A percentile compares a stretch with the other conserved stretches of the same genome.
phyloP scores from a whole-genome alignment of 768 basidiomycete species.

The Leccinum subgranulosum region DNA sequence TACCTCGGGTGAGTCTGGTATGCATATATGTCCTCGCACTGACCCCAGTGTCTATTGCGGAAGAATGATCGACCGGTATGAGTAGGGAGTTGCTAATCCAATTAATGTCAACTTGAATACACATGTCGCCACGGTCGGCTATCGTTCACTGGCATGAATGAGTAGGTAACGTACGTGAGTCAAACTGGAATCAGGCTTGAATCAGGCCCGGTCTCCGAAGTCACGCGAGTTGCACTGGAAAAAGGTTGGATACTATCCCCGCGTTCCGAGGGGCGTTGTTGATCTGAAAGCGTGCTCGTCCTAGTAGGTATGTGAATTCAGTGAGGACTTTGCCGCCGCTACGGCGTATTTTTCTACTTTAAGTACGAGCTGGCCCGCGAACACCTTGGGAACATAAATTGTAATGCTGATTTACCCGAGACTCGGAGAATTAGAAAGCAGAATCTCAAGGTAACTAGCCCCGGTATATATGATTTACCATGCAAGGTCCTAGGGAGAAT shows the following conservation, averaged over 20 bases:
- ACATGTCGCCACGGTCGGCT: background rate
- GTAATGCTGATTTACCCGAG: too few relatives aligned
- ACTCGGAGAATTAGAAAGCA: background rate
- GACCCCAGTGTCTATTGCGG: background rate
- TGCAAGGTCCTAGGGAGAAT: too few relatives aligned
- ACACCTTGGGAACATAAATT: background rate
- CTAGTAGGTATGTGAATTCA: background rate
- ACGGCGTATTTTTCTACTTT: background rate
- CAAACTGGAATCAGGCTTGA: background rate
- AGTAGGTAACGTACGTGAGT: background rate
- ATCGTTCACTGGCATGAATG: background rate
- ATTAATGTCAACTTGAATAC: background rate
- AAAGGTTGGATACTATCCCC: background rate
- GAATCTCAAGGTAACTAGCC: background rate
- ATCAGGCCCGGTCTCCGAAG: background rate
- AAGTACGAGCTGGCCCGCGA: background rate
- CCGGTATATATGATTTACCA: background rate
- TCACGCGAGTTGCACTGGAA: background rate
- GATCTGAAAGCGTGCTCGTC: background rate
- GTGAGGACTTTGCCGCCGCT: background rate
- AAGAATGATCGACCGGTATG: background rate
- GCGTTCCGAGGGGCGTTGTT: background rate
- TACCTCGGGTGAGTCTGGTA: background rate
- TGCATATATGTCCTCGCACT: background rate
- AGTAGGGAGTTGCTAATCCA: background rate